A percentile compares a stretch with the other conserved stretches of the same genome.
These are phyloP conservation scores for Physcia stellaris DNA, from an alignment of 495 filamentous ascomycete species.

Conservation along the genomic window DNA sequence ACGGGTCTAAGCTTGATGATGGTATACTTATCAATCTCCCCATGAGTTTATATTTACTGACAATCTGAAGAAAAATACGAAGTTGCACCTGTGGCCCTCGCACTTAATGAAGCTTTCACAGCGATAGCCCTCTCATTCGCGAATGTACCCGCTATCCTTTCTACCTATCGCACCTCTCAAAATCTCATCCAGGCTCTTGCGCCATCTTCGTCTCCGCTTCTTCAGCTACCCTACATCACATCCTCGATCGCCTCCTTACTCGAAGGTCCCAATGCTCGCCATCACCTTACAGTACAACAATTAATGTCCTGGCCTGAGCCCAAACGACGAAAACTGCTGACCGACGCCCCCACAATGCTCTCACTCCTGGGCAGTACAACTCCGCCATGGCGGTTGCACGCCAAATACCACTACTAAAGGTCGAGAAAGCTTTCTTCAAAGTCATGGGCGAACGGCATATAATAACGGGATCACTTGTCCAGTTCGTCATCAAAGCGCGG, in stretches of 20 bases:
- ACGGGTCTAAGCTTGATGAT: slow-evolving; percentile 56
- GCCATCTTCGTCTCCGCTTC: slow-evolving; percentile 69
- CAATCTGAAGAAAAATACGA: slow-evolving; percentile 46
- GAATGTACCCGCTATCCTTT: slow-evolving; percentile 65
- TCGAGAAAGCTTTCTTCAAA: slow-evolving; percentile 98
- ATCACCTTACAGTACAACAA: slow-evolving; percentile 65
- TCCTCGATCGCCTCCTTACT: slow-evolving; percentile 56
- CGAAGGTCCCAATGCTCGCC: slow-evolving; percentile 57
- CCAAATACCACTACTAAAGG: slow-evolving; percentile 65
- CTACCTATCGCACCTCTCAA: slow-evolving; percentile 71
- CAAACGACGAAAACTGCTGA: slow-evolving; percentile 52
- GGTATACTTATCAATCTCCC: slow-evolving; percentile 36
- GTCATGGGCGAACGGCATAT: slow-evolving; percentile 87
- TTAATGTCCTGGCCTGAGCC: slow-evolving; percentile 75
- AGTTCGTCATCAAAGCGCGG: slow-evolving; percentile 88
- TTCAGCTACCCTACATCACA: slow-evolving; percentile 86
- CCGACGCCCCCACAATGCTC: slow-evolving; percentile 52
- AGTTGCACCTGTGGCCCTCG: slow-evolving; percentile 71
- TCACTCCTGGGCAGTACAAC: slow-evolving; percentile 64
- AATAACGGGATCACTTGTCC: slow-evolving; percentile 84
- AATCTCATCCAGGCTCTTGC: slow-evolving; percentile 79
- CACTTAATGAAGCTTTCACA: slow-evolving; percentile 71
- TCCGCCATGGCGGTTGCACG: slow-evolving; percentile 60
- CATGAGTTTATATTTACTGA: slow-evolving; percentile 3
- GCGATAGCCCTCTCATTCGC: slow-evolving; percentile 79